Evolutionary conservation across 192 early-diverging fungal species (phyloP), one percentile per base, ranked within the genome.

Genomic region (Coemansia umbellata): DNA sequence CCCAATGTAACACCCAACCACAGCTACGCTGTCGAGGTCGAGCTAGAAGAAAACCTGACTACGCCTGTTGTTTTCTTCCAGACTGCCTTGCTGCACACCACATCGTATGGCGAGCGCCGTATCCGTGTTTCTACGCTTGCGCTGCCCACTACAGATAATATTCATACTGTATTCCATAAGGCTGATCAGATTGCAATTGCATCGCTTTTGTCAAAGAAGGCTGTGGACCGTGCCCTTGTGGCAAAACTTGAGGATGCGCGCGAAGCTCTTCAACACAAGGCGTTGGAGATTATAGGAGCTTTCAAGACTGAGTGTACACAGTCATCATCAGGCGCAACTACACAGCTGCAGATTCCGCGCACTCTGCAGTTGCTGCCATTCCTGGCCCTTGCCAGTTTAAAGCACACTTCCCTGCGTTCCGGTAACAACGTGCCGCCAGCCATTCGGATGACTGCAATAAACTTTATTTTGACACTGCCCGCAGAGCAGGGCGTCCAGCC

Each of bases 1-100:
- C 95, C 95, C 36, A 94, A 89, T 52, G 95, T 94, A 7, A 88
- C 83, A 65, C 93, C 94, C 31, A 91, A 95, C 77, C 91, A 93
- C 58, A 80, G 81, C 10, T 98, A 95, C 60, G 86, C 84, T 5
- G 84, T 95, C 24, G 95, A 98, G 53, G 74, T 93, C 19, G 87
- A 89, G 49, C 89, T 94, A 32, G 85, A 88, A 32, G 69, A 88
- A 37, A 54, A 58, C 1, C 51, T 87, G 43, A 84, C 81, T 8
- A 78, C 78, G n/a, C 76, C 85, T 0, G 81, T 88, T 13, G 90
- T 90, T 7, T 96, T 91, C 58, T 93, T 98, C 84, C 95, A 98
- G 66, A 91, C 92, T 9, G 94, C 95, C 8, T 60, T 98, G 40
- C 68, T 98, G 39, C 89, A 95, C 64, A 97, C 95, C 5, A 89